phyloP scores from a whole-genome alignment of 441 rosid species.

The Brassica hybrid region DNA sequence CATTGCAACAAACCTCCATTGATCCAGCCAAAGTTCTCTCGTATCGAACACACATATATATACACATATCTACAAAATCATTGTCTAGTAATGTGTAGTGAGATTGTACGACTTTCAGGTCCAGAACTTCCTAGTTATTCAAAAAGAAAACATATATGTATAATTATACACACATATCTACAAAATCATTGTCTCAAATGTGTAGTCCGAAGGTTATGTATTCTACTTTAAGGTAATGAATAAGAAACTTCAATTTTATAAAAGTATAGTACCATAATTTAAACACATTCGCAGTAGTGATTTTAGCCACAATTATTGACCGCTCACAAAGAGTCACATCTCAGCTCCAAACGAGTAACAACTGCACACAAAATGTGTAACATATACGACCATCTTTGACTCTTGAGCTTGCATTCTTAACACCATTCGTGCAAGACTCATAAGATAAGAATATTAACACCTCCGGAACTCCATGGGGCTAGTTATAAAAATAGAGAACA shows the following conservation, averaged over 20 bases:
- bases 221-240: slow-evolving; percentile 25
- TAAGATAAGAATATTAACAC: background rate
- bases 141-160: background rate
- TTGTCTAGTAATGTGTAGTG: background rate
- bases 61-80: background rate
- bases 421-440: background rate
- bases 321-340: background rate
- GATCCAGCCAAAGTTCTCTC: slow-evolving; percentile 12
- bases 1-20: slow-evolving; percentile 15
- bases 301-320: slow-evolving; percentile 4
- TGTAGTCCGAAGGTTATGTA: slow-evolving; percentile 9
- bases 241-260: background rate
- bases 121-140: background rate
- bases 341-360: background rate
- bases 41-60: background rate
- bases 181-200: background rate
- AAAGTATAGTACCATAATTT: background rate
- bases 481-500: background rate
- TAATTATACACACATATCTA: background rate
- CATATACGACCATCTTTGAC: background rate
- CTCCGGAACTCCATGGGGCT: background rate
- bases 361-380: background rate
- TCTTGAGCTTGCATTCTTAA: background rate
- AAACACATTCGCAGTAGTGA: background rate
- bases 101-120: background rate